Percentiles rank a stretch among this genome's conserved stretches.
Conservation (phyloP, 2,329 filamentous ascomycete genomes). For the Fusarium ambrosium region DNA sequence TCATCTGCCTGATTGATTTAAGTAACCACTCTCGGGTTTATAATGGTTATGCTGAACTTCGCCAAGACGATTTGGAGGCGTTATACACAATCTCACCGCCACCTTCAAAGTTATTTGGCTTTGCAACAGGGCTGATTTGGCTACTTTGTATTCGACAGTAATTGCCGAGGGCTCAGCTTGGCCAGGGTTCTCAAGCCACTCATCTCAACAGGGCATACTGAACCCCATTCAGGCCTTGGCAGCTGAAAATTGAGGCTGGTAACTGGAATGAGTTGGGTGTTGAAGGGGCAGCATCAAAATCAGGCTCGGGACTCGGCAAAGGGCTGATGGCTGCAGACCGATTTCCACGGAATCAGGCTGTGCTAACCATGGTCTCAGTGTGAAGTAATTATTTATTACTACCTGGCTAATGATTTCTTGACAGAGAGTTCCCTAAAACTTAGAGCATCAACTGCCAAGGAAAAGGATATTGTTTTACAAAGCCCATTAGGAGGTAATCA, state of each 20-base stretch:
- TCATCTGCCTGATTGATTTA: too few relatives aligned
- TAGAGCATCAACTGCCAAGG: background rate
- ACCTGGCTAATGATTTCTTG: too few relatives aligned
- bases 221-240: too few relatives aligned
- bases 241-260: too few relatives aligned
- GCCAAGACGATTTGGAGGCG: background rate
- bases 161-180: too few relatives aligned
- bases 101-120: too few relatives aligned
- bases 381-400: background rate
- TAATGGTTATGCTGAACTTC: background rate
- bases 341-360: accelerated
- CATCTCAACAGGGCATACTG: too few relatives aligned
- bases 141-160: too few relatives aligned
- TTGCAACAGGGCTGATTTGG: too few relatives aligned
- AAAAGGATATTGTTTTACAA: background rate
- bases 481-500: background rate
- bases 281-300: background rate
- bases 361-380: background rate
- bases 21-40: background rate
- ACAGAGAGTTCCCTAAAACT: too few relatives aligned
- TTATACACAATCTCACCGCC: too few relatives aligned
- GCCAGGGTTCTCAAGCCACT: too few relatives aligned
- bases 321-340: background rate
- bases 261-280: background rate
- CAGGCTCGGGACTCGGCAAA: background rate